Conservation (phyloP, 1,284 basidiomycete genomes). For the Ganoderma lingzhi region DNA sequence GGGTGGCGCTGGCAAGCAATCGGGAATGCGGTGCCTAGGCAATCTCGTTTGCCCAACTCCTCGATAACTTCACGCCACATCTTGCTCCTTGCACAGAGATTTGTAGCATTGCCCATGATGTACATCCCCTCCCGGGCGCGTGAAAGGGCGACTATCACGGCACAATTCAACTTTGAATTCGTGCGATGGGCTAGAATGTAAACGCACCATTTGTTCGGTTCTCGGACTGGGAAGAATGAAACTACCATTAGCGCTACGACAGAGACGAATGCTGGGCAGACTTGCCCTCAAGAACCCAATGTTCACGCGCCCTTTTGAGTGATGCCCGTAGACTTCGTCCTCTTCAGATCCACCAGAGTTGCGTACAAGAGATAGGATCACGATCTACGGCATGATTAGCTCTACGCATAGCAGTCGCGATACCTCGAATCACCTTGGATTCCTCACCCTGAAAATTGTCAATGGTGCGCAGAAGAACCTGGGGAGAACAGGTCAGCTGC, state of each 20-base stretch:
- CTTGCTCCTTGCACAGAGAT: slow-evolving; percentile 50
- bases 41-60: slow-evolving; percentile 56
- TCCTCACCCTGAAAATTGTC: slow-evolving; percentile 84
- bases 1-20: slow-evolving; percentile 67
- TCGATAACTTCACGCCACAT: slow-evolving; percentile 72
- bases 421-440: slow-evolving; percentile 45
- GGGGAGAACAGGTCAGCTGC: background rate
- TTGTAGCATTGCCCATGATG: slow-evolving; percentile 71
- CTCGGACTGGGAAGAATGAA: slow-evolving; percentile 49
- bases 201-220: slow-evolving; percentile 61
- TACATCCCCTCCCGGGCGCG: slow-evolving; percentile 76
- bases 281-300: slow-evolving; percentile 77
- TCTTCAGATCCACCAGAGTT: slow-evolving; percentile 59
- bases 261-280: background rate
- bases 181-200: background rate
- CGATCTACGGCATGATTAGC: slow-evolving; percentile 46
- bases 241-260: background rate
- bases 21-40: slow-evolving; percentile 63
- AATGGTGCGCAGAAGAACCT: slow-evolving; percentile 76
- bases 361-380: slow-evolving; percentile 76
- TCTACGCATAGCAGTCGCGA: background rate
- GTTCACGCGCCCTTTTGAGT: slow-evolving; percentile 47
- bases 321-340: slow-evolving; percentile 37
- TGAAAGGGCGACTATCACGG: slow-evolving; percentile 67
- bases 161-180: background rate